These are phyloP conservation scores for Hymenoscyphus albidus DNA, from an alignment of 2,329 filamentous ascomycete species.

Conservation along the genomic window DNA sequence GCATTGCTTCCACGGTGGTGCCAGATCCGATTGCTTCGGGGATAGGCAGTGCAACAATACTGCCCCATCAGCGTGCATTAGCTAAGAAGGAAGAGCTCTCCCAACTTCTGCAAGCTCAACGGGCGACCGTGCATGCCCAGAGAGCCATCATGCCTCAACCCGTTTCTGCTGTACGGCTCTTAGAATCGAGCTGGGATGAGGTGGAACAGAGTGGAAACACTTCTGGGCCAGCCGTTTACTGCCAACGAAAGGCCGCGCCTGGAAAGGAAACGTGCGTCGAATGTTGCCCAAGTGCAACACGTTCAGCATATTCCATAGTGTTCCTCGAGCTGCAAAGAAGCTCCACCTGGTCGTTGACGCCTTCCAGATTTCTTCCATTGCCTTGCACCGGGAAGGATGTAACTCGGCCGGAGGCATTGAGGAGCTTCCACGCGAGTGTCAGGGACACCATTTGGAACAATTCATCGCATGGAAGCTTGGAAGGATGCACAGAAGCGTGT, in stretches of 20 bases:
- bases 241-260: background rate
- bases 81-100: background rate
- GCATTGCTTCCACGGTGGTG: background rate
- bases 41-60: background rate
- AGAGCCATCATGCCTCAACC: background rate
- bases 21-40: background rate
- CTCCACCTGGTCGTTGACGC: background rate
- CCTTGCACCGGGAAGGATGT: slow-evolving; percentile 1
- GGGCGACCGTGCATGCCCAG: slow-evolving; percentile 9
- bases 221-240: background rate
- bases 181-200: background rate
- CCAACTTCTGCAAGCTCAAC: slow-evolving; percentile 4
- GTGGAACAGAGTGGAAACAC: background rate
- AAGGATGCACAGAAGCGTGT: slow-evolving; percentile 6
- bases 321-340: background rate
- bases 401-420: slow-evolving; percentile 1
- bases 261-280: slow-evolving; percentile 1
- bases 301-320: background rate
- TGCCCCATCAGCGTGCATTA: background rate
- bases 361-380: slow-evolving; percentile 2
- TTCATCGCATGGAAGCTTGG: slow-evolving; percentile 8
- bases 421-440: slow-evolving; percentile 18
- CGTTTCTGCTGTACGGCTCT: background rate
- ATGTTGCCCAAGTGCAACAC: slow-evolving; percentile 4
- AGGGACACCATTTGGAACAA: background rate